A percentile compares a stretch with the other conserved stretches of the same genome.
These are phyloP conservation scores for Solanum habrochaites DNA, from an alignment of 257 asterid species.

Conservation along the genomic window DNA sequence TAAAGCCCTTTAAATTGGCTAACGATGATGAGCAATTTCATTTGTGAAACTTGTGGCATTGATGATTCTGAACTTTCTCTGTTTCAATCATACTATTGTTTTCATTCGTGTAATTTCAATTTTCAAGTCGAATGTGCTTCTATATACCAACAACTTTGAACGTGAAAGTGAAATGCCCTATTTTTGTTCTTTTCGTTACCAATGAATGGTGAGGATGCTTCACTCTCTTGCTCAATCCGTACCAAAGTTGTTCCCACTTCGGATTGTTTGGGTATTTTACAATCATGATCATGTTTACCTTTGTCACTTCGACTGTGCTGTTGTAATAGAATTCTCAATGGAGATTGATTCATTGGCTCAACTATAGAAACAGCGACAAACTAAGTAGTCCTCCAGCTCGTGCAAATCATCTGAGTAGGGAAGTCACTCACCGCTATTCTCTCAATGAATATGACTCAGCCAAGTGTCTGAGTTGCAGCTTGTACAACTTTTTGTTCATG, in stretches of 20 bases:
- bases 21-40: background rate
- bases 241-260: background rate
- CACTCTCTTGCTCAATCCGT: background rate
- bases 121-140: background rate
- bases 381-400: background rate
- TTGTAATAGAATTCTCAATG: background rate
- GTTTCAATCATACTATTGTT: background rate
- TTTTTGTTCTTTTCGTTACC: background rate
- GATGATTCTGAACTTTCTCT: background rate
- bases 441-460: background rate
- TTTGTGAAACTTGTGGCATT: background rate
- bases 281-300: background rate
- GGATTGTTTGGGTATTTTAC: background rate
- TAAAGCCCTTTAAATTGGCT: background rate
- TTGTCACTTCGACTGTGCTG: background rate
- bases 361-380: background rate
- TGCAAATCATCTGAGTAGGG: background rate
- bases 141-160: background rate
- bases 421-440: background rate
- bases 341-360: background rate
- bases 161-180: background rate
- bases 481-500: background rate
- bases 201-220: background rate
- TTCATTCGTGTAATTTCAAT: background rate
- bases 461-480: background rate